A percentile compares a stretch with the other conserved stretches of the same genome.
These are phyloP conservation scores for Mycena vitilis DNA, from an alignment of 768 basidiomycete species.

Conservation along the genomic window DNA sequence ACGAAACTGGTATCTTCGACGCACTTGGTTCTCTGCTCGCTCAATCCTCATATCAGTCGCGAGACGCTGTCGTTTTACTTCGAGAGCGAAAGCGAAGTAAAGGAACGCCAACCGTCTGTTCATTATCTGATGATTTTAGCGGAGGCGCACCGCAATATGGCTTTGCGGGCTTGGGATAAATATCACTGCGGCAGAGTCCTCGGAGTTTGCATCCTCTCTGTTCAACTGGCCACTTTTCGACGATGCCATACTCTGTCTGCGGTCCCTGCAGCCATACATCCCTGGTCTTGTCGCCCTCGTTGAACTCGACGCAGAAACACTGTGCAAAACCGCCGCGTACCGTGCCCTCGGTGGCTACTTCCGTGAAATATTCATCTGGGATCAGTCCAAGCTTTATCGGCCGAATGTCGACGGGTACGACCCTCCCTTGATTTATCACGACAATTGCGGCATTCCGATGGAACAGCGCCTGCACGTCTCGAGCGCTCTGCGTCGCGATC, in stretches of 20 bases:
- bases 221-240: slow-evolving; percentile 10
- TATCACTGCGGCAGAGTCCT: not conserved
- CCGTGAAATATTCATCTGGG: not conserved
- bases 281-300: not conserved
- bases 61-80: slow-evolving; percentile 22
- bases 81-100: slow-evolving; percentile 16
- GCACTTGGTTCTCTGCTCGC: slow-evolving; percentile 10
- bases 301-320: not conserved
- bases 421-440: too few relatives aligned
- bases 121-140: slow-evolving; percentile 2
- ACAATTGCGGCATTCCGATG: too few relatives aligned
- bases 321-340: not conserved
- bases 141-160: not conserved
- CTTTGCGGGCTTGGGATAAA: not conserved
- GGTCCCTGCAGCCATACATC: not conserved
- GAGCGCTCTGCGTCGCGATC: too few relatives aligned
- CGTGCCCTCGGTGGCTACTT: not conserved
- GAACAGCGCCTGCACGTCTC: too few relatives aligned
- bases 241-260: slow-evolving; percentile 2
- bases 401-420: too few relatives aligned
- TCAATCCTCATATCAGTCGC: not conserved
- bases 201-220: not conserved
- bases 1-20: slow-evolving; percentile 14
- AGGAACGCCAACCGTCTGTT: not conserved
- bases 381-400: not conserved